Base-by-base conservation (phyloP, 208 protist genomes). In the Trypanosoma rangeli region DNA sequence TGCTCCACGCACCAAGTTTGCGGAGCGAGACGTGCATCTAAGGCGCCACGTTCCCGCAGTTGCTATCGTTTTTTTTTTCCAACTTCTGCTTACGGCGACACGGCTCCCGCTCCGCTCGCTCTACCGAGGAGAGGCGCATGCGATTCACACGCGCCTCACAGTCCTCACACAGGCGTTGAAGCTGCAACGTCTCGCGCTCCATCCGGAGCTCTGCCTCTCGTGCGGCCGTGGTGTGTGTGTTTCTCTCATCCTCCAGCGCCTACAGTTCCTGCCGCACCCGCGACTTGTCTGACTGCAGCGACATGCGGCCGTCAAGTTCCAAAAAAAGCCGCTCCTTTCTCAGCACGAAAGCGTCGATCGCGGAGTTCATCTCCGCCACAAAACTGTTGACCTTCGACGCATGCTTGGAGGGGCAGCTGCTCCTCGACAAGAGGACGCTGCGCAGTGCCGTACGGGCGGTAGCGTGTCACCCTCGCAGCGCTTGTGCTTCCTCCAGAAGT, bases 401-500 rank as follows among this genome's bases (percentile, higher is more conserved):
- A 39, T 73, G 63, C 15, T 24, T 52, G 24, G 52, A 44, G 29
- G 78, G 9, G 13, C 64, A 54, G 15, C 39, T 62, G 28, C 75
- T 74, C 24, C 44, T 56, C 26, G n/a, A 49, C 3, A 48, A 26
- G 50, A 76, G 61, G 0, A 78, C 12, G 15, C 20, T 55, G 20
- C 57, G 76, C 68, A 74, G 60, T 10, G 18, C 28, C 18, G 75
- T 74, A 18, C 63, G 71, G 10, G 81, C 33, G 1, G 15, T 42
- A 0, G 7, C 0, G 22, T 57, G 64, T 60, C 76, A 52, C 12
- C 53, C 63, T n/a, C 73, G 79, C 22, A 90, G 74, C 10, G 18
- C 35, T 53, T 70, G 33, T 33, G 79, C 74, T 28, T 85, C 77
- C 16, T 44, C 24, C 0, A 90, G 31, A 0, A 78, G 55, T 1